Base-by-base conservation (phyloP, 2,329 filamentous ascomycete species). In the Colletotrichum sp. region DNA sequence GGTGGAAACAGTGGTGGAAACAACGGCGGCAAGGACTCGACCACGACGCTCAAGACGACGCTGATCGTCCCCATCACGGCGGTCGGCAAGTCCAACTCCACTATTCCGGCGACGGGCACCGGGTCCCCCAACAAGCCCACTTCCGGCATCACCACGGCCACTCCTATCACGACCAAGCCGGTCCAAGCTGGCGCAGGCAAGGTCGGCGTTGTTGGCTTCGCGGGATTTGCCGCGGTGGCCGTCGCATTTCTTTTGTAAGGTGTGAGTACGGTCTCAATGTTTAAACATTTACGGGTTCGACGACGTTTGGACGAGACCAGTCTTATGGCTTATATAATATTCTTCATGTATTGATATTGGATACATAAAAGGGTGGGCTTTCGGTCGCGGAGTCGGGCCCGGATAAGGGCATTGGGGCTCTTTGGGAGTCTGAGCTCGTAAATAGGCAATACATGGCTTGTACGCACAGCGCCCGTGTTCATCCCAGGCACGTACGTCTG, bases 181-280 rank as follows among this genome's bases (percentile, higher is more conserved):
- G 75, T 77, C 22, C 65, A 74, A 44, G 77, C 77, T 34, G 72
- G 75, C 25, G 77, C 77, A 12, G 55, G 36, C 65, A 78, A 77
- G 75, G 16, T 72, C 11, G 77, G 72, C 4, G 69, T 61, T 5
- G 34, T 77, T 28, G 69, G 77, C 25, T 16, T 69, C n/a, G 77
- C 75, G 22, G 72, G 68, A 57, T 25, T 75, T 3, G 71, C 61
- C 88, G 75, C 63, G 34, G 55, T 78, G 30, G 76, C 68, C 13
- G 64, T 44, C 22, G 76, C 36, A 22, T 52, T 77, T 34, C 44
- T 76, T 61, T 48, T 76, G 65, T 76, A 71, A 48, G 16, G 39
- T 30, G 16, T 25, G 13, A 65, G n/a, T 13, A 48, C 44, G 44
- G 44, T 13, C 36, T 48, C 25, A 11, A 63, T 39, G 4, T 34